A percentile compares a stretch with the other conserved stretches of the same genome.
These are phyloP conservation scores for Firmiana major DNA, from an alignment of 345 rosid genomes.

Conservation along the genomic window DNA sequence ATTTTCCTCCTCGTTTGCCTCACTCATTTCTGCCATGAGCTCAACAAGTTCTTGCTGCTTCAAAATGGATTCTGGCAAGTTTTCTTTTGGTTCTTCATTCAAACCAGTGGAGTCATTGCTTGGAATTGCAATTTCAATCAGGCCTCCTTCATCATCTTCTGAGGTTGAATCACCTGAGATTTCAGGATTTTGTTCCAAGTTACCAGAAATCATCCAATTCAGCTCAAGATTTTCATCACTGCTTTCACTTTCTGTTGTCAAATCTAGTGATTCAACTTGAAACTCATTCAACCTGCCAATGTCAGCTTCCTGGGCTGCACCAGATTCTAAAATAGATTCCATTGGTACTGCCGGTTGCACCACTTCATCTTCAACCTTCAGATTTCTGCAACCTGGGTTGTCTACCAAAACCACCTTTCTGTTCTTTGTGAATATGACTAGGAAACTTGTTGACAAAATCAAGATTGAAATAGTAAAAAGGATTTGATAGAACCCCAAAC, in stretches of 20 bases:
- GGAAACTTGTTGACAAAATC: constrained; percentile 35
- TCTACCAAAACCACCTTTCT: constrained; percentile 10
- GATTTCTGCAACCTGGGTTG: background rate
- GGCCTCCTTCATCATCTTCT: constrained; percentile 48
- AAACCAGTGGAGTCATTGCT: background rate
- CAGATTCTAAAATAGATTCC: constrained; percentile 10
- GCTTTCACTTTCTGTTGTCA: constrained; percentile 34
- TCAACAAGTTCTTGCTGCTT: constrained; percentile 40
- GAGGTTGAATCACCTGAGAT: constrained; percentile 26
- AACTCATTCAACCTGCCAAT: constrained; percentile 16
- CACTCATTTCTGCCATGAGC: constrained; percentile 42
- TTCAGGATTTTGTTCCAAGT: constrained; percentile 13
- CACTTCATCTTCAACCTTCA: constrained; percentile 15
- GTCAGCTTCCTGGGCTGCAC: constrained; percentile 21
- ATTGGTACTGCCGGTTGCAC: background rate
- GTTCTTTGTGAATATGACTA: constrained; percentile 23
- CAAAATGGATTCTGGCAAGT: constrained; percentile 29
- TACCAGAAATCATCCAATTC: constrained; percentile 23
- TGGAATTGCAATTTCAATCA: constrained; percentile 64
- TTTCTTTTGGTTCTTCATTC: constrained; percentile 25
- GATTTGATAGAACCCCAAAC: constrained; percentile 21
- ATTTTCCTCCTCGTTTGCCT: constrained; percentile 60
- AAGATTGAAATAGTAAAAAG: constrained; percentile 36
- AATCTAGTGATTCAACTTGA: constrained; percentile 26
- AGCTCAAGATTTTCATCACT: constrained; percentile 26